Evolutionary conservation across 1,284 basidiomycete species (phyloP).

Genomic region (Quambalaria eucalypti): DNA sequence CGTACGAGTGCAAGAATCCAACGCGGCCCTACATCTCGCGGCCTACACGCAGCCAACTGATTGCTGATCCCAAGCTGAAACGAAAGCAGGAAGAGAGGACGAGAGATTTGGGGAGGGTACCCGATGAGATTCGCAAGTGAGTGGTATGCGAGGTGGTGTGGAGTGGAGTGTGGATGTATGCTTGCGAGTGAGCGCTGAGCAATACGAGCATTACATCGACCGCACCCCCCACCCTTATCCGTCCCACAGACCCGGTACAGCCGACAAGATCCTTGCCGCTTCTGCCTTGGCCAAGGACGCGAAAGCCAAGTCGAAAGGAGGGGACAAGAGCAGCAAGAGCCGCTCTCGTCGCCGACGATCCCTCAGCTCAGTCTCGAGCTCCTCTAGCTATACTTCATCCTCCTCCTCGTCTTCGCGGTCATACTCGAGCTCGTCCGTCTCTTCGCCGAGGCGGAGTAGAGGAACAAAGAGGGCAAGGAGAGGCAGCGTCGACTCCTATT

Average conservation of each 20-base stretch:
- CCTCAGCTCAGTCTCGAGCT: neutral
- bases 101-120: neutral
- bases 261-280: neutral
- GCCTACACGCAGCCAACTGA: neutral
- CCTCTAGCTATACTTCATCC: neutral
- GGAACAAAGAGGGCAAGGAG: too few relatives aligned
- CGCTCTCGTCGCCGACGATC: too few relatives aligned
- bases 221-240: neutral
- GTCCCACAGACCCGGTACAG: neutral
- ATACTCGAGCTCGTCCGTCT: slow-evolving; percentile 1
- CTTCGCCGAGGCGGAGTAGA: too few relatives aligned
- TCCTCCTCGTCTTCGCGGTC: neutral
- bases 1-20: neutral
- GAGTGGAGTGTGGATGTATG: neutral
- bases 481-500: neutral
- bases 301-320: neutral
- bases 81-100: neutral
- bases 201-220: neutral
- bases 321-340: neutral
- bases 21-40: neutral
- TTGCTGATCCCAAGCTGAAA: neutral
- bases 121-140: neutral
- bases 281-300: neutral
- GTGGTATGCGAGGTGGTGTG: neutral
- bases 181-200: too few relatives aligned